Base-by-base conservation (phyloP, 2,329 filamentous ascomycete genomes). In the Pseudogymnoascus sp. region DNA sequence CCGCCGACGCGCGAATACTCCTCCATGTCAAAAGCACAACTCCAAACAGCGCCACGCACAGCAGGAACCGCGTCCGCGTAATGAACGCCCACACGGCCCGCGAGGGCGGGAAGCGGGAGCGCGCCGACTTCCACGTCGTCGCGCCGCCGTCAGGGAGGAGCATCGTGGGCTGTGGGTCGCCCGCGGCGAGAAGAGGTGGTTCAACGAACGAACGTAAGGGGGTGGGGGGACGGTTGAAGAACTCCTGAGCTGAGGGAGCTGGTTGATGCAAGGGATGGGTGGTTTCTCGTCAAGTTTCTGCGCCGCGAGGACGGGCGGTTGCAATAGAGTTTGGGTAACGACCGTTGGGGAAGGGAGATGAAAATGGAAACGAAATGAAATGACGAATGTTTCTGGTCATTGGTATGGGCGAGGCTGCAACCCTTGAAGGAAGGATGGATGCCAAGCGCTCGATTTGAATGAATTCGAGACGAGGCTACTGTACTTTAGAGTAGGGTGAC, bases 81-180 rank as follows among this genome's bases (percentile, higher is more conserved):
- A 95, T 71, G 68, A 90, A 83, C 47, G 82, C 78, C 75, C 85
- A 79, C 72, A 91, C 72, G 60, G 88, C 87, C 73, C 90, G 84
- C 67, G 85, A 86, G 62, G 90, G 88, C 43, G 91, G 91, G 68
- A 97, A 78, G 70, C 85, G 83, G 69, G 89, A 81, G 77, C 85
- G 89, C 67, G 92, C 88, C 67, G 90, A 88, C 80, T 96, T 97
- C 92, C 93, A 97, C 74, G 86, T 91, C 71, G 93, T 82, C 39
- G 39, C 39, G 73, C 90, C 90, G 74, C 89, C 89, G 77, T 96
- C 96, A 66, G 90, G 89, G 69, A 95, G 85, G 78, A 97, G 85
- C 92, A 97, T 97, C 65, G 67, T 79, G 71, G 71, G 71, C 65
- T 66, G 18, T n/a, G 38, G 38, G 39, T 43, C 39, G 20, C 39